These are phyloP conservation scores for Irpex sp. DNA, from an alignment of 1,284 basidiomycete species.

Conservation along the genomic window DNA sequence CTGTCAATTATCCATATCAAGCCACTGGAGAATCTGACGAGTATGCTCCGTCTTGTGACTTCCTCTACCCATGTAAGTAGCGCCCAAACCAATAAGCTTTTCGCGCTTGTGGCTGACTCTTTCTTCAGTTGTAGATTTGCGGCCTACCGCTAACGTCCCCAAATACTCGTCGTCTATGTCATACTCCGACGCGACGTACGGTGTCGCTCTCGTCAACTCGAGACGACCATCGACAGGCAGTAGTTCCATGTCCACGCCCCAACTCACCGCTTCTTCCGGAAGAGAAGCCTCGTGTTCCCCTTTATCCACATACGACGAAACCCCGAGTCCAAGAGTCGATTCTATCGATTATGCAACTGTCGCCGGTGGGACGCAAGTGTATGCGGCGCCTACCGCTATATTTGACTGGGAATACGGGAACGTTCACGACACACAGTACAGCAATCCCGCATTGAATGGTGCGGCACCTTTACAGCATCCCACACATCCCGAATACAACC, in stretches of 20 bases:
- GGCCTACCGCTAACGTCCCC: neutral
- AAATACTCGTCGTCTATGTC: neutral
- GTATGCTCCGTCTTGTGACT: neutral
- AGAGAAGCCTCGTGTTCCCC: conserved; percentile 10
- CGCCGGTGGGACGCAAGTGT: neutral
- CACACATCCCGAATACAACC: neutral
- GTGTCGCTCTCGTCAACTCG: neutral
- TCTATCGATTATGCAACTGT: neutral
- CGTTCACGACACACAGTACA: neutral
- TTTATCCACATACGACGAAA: conserved; percentile 7
- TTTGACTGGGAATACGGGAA: neutral
- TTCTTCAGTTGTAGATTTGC: neutral
- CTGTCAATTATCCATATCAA: conserved; percentile 10
- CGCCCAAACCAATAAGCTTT: neutral
- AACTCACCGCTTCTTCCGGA: conserved; percentile 4
- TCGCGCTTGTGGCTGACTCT: neutral
- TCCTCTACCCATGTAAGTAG: neutral
- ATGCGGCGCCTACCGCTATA: neutral
- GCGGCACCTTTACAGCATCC: neutral
- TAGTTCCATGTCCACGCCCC: conserved; percentile 7
- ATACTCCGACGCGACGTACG: neutral
- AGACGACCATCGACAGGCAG: conserved; percentile 4
- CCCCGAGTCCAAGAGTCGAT: neutral
- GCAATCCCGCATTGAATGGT: neutral
- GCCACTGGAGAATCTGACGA: neutral